Conservation (phyloP, 2,329 filamentous ascomycete species). For the Pseudopithomyces maydicus region DNA sequence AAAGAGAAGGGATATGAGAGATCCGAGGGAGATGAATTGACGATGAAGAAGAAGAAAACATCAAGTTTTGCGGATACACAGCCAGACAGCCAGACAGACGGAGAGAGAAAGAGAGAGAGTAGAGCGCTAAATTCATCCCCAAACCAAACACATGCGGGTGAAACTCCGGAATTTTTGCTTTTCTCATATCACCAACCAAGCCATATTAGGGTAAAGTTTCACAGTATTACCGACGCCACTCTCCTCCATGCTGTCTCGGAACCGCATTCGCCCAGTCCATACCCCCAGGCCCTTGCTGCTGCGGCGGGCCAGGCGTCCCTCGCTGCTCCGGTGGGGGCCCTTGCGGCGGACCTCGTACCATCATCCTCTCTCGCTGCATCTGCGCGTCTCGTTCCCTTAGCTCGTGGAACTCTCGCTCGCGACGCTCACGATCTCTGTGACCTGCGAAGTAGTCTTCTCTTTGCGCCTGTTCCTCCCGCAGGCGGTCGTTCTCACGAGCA, state of each 20-base stretch:
- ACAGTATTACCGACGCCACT: background rate
- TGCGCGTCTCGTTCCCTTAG: constrained; percentile 3
- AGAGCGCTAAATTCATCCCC: no score
- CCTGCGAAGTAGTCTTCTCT: constrained; percentile 3
- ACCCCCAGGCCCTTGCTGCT: background rate
- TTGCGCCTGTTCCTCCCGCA: constrained; percentile 37
- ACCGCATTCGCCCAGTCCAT: constrained; percentile 5
- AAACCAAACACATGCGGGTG: background rate
- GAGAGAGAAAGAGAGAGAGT: no score
- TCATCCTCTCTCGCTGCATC: constrained; percentile 4
- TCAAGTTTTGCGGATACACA: no score
- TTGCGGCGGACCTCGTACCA: background rate
- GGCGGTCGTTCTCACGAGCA: constrained; percentile 31
- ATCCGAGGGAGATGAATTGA: no score
- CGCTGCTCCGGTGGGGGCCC: constrained; percentile 1
- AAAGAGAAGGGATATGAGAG: background rate
- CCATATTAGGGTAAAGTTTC: background rate
- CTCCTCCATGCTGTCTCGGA: background rate
- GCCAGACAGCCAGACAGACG: no score
- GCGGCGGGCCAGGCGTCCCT: background rate
- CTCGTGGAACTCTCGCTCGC: constrained; percentile 1
- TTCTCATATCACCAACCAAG: background rate
- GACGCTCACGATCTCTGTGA: constrained; percentile 1
- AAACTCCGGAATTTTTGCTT: background rate
- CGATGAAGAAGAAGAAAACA: no score